These are phyloP conservation scores for Amanita pallidorosea DNA, from an alignment of 768 basidiomycete genomes.

Conservation along the genomic window DNA sequence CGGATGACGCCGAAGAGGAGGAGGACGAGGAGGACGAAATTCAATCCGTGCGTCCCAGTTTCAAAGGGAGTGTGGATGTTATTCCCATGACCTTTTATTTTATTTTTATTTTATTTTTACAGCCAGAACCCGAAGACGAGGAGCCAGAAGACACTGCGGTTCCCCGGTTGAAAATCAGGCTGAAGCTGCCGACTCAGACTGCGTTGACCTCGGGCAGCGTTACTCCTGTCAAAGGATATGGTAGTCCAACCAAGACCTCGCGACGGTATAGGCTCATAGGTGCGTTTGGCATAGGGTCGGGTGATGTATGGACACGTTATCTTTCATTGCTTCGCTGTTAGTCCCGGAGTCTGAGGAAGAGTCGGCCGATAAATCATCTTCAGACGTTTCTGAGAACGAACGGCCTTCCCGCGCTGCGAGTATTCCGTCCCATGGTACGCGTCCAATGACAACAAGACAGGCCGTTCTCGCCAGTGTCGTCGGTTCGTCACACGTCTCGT, in stretches of 20 bases:
- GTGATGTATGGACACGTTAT: no score
- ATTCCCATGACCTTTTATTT: background rate
- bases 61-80: background rate
- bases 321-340: slow-evolving; percentile 5
- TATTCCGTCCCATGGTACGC: slow-evolving; percentile 13
- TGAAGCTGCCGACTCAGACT: slow-evolving; percentile 37
- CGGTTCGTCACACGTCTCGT: slow-evolving; percentile 57
- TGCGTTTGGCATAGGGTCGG: background rate
- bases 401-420: slow-evolving; percentile 17
- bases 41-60: slow-evolving; percentile 6
- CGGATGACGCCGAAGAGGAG: slow-evolving; percentile 23
- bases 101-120: no score
- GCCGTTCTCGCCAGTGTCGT: slow-evolving; percentile 64
- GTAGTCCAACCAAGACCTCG: slow-evolving; percentile 9
- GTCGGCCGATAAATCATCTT: slow-evolving; percentile 17
- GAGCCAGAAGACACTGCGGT: slow-evolving; percentile 20
- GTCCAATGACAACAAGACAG: slow-evolving; percentile 49
- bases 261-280: slow-evolving; percentile 19
- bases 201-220: slow-evolving; percentile 18
- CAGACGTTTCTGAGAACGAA: slow-evolving; percentile 11
- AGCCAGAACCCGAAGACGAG: slow-evolving; percentile 19
- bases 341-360: slow-evolving; percentile 31
- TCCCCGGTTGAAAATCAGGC: slow-evolving; percentile 45
- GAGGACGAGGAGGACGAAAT: slow-evolving; percentile 8
- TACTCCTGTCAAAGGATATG: slow-evolving; percentile 19